These are phyloP conservation scores for Ephemerocybe angulata DNA, from an alignment of 768 basidiomycete species.

Conservation along the genomic window DNA sequence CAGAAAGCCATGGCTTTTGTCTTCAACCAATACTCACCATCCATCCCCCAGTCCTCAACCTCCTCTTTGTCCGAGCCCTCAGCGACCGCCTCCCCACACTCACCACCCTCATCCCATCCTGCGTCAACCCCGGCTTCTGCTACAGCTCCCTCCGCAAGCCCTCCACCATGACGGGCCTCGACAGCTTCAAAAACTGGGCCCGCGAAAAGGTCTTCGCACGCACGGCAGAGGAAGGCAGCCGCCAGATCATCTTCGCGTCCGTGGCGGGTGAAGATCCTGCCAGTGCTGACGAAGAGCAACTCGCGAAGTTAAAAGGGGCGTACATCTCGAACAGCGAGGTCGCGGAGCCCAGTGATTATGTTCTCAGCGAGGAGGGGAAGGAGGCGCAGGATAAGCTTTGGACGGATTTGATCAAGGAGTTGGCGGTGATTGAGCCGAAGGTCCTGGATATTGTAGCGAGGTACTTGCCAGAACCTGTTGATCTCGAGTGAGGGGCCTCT, in stretches of 20 bases:
- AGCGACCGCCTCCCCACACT: constrained; percentile 22
- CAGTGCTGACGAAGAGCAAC: not conserved
- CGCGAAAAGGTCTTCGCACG: constrained; percentile 27
- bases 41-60: constrained; percentile 33
- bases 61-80: constrained; percentile 37
- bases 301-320: constrained; percentile 4
- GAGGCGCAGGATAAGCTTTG: constrained; percentile 15
- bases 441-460: constrained; percentile 4
- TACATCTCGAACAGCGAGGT: constrained; percentile 11
- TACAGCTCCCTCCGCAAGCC: constrained; percentile 27
- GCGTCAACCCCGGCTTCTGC: constrained; percentile 42
- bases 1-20: not conserved
- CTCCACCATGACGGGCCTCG: not conserved
- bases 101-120: constrained; percentile 27
- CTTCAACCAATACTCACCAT: not conserved
- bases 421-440: constrained; percentile 5
- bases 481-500: not conserved
- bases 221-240: constrained; percentile 36
- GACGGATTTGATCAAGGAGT: constrained; percentile 12
- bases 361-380: constrained; percentile 14
- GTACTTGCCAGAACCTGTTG: not conserved
- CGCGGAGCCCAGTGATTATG: constrained; percentile 17
- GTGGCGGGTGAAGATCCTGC: not conserved
- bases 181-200: not conserved
- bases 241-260: constrained; percentile 28